phyloP scores from a whole-genome alignment of 768 basidiomycete genomes.

The Wakefieldia striispora region DNA sequence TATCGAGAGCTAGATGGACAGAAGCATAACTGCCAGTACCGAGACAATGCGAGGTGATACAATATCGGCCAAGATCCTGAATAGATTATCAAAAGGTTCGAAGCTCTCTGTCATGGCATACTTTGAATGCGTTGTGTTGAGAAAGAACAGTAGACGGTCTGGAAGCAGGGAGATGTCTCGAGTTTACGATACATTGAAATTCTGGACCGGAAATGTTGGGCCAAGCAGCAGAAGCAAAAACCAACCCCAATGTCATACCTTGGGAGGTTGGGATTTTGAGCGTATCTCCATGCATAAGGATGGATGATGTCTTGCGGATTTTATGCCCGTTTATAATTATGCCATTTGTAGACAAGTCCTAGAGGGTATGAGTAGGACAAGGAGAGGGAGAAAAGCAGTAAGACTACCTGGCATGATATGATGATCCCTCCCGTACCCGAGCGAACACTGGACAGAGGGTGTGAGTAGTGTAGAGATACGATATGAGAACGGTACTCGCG shows the following conservation, averaged over 20 bases:
- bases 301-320: constrained; percentile 63
- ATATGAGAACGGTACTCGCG: constrained; percentile 42
- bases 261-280: constrained; percentile 67
- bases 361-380: not conserved
- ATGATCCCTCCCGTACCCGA: constrained; percentile 71
- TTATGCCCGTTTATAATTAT: constrained; percentile 66
- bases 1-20: constrained; percentile 76
- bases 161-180: constrained; percentile 47
- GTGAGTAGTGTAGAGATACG: not conserved
- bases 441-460: constrained; percentile 46
- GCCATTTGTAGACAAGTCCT: constrained; percentile 82
- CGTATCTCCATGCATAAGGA: constrained; percentile 75
- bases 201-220: constrained; percentile 34
- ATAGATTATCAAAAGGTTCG: not conserved
- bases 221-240: not conserved
- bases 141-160: constrained; percentile 66
- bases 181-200: constrained; percentile 64
- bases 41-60: constrained; percentile 76
- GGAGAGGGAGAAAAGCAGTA: not conserved
- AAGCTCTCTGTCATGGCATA: constrained; percentile 21
- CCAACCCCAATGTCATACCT: constrained; percentile 41
- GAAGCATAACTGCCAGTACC: constrained; percentile 82
- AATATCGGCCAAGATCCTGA: constrained; percentile 63
- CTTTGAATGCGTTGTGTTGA: constrained; percentile 51
- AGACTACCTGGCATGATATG: constrained; percentile 70